Evolutionary conservation across 495 filamentous ascomycete species (phyloP), one percentile per base, ranked within the genome.

Genomic region (Entonaema liquescens): DNA sequence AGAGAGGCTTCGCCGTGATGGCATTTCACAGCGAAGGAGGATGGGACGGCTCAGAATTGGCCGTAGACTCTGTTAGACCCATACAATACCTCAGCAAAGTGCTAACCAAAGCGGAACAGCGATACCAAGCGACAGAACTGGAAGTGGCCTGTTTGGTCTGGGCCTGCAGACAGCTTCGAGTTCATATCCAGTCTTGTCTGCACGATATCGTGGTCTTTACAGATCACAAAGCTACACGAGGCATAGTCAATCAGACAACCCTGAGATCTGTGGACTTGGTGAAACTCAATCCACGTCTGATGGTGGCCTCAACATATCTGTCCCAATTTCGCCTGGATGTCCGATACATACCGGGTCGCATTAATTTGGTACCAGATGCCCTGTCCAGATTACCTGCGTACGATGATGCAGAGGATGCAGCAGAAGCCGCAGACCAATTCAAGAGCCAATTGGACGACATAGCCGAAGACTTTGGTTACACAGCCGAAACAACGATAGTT

Each of bases 331-430:
- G 17, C 2, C 42, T 61, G 15, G 42, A 61, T 15, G 28, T 61
- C 1, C 17, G 40, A 12, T 15, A 61, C 21, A 50, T 61, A n/a
- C 58, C 58, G 3, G 58, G 58, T 9, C 25, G 25, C 1, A 3
- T 50, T 1, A 61, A 61, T 26, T 21, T 61, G 9, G 58, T 61
- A 3, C 58, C 58, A 1, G 58, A 61, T n/a, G 58, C 58, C 1
- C 8, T 61, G 9, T 61, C 42, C 5, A 25, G 58, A 33, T n/a
- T 61, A 12, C 26, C 58, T 1, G 23, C 58, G 2, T 15, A 1
- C 3, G 35, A 21, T 9, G 23, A 42, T 25, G 26, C 31, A 19
- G 17, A 8, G n/a, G n/a, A n/a, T n/a, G n/a, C n/a, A n/a, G n/a
- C n/a, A n/a, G n/a, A n/a, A n/a, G n/a, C n/a, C n/a, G n/a, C n/a